Evolutionary conservation across 2,329 filamentous ascomycete species (phyloP).

Genomic region (Cordyceps militaris): DNA sequence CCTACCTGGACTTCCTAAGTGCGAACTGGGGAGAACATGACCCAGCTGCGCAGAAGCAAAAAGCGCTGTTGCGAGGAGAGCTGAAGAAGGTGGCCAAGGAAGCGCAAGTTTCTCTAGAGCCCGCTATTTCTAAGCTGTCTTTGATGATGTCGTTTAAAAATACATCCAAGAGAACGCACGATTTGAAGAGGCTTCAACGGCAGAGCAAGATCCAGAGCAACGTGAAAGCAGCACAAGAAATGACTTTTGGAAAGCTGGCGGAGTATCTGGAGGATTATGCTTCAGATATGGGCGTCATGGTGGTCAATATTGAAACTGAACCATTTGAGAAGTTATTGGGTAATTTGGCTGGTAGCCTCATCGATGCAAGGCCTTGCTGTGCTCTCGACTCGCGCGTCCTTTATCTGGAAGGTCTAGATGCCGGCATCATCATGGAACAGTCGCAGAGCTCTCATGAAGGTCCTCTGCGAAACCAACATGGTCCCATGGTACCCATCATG

Average conservation of each 20-base stretch:
- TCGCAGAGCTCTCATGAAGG: constrained; percentile 14
- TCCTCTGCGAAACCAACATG: constrained; percentile 13
- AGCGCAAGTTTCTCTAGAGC: constrained; percentile 9
- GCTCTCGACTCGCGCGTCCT: constrained; percentile 16
- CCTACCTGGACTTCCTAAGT: constrained; percentile 8
- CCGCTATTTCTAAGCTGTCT: constrained; percentile 14
- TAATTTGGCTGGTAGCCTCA: background rate
- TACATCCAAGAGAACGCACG: constrained; percentile 17
- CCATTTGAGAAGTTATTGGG: constrained; percentile 14
- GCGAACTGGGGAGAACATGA: background rate
- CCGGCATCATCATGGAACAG: constrained; percentile 17
- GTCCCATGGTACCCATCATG: constrained; percentile 15
- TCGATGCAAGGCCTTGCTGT: constrained; percentile 15
- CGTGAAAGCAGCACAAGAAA: constrained; percentile 15
- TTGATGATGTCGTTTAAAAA: constrained; percentile 16
- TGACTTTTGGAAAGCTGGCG: constrained; percentile 16
- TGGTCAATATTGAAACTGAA: constrained; percentile 15
- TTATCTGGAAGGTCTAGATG: constrained; percentile 16
- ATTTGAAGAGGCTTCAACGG: constrained; percentile 16
- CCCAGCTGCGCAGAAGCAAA: constrained; percentile 7
- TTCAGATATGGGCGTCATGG: constrained; percentile 17
- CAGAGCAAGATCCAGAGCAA: constrained; percentile 15
- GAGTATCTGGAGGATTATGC: constrained; percentile 16
- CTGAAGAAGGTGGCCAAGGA: constrained; percentile 12
- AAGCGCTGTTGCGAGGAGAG: constrained; percentile 12